A percentile compares a stretch with the other conserved stretches of the same genome.
Evolutionary conservation across 2,329 filamentous ascomycete genomes (phyloP).

Genomic region (Trichoderma hamatum): DNA sequence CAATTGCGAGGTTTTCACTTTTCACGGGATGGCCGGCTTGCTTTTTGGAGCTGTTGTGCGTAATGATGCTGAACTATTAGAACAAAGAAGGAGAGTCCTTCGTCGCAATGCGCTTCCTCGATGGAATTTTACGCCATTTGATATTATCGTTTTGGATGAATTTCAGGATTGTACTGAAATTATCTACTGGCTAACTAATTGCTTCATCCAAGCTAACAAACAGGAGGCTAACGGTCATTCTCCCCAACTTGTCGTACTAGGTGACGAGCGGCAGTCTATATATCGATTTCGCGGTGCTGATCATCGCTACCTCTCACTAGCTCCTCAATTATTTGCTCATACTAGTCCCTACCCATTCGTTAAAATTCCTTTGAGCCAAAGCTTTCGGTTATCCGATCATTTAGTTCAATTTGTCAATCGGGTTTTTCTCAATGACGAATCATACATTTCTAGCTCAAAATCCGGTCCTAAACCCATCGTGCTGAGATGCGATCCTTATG

Average conservation of each 20-base stretch:
- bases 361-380: conserved; percentile 15
- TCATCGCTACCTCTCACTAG: conserved; percentile 34
- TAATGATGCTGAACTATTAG: not conserved
- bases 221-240: conserved; percentile 24
- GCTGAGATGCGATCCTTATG: conserved; percentile 29
- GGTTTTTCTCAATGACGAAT: conserved; percentile 34
- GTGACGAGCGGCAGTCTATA: conserved; percentile 39
- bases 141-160: conserved; percentile 40
- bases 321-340: conserved; percentile 26
- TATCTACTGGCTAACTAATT: conserved; percentile 35
- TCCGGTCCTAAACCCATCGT: conserved; percentile 36
- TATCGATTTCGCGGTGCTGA: conserved; percentile 38
- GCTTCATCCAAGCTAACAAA: conserved; percentile 35
- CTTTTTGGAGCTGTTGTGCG: not conserved
- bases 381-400: conserved; percentile 36
- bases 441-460: conserved; percentile 37
- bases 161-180: conserved; percentile 38
- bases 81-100: not conserved
- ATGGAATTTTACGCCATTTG: conserved; percentile 34
- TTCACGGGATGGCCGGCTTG: conserved; percentile 5
- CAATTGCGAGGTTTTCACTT: conserved; percentile 1
- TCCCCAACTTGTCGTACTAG: conserved; percentile 36
- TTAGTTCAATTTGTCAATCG: conserved; percentile 36
- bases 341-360: not conserved
- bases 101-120: conserved; percentile 25